phyloP scores from a whole-genome alignment of 2,329 filamentous ascomycete genomes.

The Cercospora sesami region DNA sequence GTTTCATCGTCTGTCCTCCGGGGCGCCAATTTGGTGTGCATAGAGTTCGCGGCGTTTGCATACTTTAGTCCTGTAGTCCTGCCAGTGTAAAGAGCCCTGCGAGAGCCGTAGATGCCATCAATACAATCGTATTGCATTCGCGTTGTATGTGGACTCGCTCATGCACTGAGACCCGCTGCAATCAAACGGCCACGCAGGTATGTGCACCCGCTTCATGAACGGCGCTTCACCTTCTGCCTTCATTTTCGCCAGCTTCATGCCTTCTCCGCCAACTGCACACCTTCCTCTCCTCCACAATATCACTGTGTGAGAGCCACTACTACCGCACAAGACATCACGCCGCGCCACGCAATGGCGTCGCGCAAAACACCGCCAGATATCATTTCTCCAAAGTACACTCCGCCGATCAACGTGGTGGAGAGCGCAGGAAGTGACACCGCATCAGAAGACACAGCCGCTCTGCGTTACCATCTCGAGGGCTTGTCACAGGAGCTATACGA shows the following conservation, averaged over 20 bases:
- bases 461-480: neutral
- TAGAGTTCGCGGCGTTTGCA: neutral
- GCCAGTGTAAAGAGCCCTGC: neutral
- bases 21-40: too few species aligned
- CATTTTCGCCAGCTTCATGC: neutral
- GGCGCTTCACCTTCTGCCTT: neutral
- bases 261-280: neutral
- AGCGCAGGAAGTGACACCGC: neutral
- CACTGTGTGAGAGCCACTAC: neutral
- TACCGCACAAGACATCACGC: neutral
- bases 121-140: neutral
- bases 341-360: neutral
- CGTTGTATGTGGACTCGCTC: neutral
- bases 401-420: neutral
- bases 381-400: neutral
- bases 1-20: too few species aligned
- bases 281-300: neutral
- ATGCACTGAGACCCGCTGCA: neutral
- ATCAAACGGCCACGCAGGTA: neutral
- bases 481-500: neutral
- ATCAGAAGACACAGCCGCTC: neutral
- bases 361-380: neutral
- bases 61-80: neutral
- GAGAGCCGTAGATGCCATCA: neutral
- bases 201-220: neutral